Conservation (phyloP, 352 stramenopile genomes). For the Phytopythium kandeliae region DNA sequence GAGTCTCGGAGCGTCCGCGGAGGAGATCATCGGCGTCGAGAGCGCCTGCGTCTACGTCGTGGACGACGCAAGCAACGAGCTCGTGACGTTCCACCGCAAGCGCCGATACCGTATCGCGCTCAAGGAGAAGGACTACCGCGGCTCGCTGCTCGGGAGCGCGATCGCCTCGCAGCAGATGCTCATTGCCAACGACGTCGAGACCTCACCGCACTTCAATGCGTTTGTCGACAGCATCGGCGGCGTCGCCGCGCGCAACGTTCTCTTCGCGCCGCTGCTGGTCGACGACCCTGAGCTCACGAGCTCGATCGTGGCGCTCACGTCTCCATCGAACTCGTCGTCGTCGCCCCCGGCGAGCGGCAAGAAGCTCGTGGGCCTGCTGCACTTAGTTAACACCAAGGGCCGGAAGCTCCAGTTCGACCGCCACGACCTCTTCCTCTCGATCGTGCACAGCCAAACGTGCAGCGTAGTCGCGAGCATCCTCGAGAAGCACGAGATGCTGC, state of each 20-base stretch:
- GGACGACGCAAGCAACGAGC: slow-evolving; percentile 30
- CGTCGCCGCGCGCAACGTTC: slow-evolving; percentile 38
- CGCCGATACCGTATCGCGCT: slow-evolving; percentile 52
- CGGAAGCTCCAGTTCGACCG: slow-evolving; percentile 54
- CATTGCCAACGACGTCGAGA: slow-evolving; percentile 56
- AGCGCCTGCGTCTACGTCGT: slow-evolving; percentile 58
- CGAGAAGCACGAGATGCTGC: slow-evolving; percentile 57
- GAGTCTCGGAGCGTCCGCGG: slow-evolving; percentile 42
- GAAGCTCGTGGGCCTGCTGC: slow-evolving; percentile 57
- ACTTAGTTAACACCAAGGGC: slow-evolving; percentile 68
- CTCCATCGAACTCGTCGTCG: too few relatives aligned
- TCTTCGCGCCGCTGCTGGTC: slow-evolving; percentile 59
- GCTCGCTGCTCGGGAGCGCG: slow-evolving; percentile 47
- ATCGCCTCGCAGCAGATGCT: slow-evolving; percentile 37
- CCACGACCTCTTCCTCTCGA: slow-evolving; percentile 73
- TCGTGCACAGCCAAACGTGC: slow-evolving; percentile 60
- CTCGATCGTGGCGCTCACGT: too few relatives aligned
- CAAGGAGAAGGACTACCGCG: slow-evolving; percentile 39
- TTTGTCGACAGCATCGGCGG: slow-evolving; percentile 67
- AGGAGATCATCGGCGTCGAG: slow-evolving; percentile 73
- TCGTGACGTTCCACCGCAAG: slow-evolving; percentile 72
- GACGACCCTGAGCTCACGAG: slow-evolving; percentile 36
- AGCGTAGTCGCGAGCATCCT: slow-evolving; percentile 65
- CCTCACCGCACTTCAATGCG: slow-evolving; percentile 38
- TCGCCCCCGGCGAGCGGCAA: slow-evolving; percentile 5